These are phyloP conservation scores for Aphanomyces euteiches DNA, from an alignment of 352 stramenopile species.

Conservation along the genomic window DNA sequence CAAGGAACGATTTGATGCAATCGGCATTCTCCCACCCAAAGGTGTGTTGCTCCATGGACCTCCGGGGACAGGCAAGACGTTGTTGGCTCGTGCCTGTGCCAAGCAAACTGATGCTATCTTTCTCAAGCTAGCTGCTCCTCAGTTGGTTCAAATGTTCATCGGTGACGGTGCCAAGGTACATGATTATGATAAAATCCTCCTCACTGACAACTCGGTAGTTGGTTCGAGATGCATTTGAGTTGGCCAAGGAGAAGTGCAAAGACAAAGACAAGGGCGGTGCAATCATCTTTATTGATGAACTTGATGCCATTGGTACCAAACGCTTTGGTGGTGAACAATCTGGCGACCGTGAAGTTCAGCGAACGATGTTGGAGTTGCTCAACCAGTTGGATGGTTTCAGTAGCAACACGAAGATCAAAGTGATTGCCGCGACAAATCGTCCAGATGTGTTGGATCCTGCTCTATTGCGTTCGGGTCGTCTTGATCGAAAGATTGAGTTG, in stretches of 20 bases:
- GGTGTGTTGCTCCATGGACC: conserved; percentile 95
- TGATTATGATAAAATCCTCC: conserved; percentile 11
- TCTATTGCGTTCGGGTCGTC: conserved; percentile 88
- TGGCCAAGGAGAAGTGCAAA: conserved; percentile 92
- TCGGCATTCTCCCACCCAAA: conserved; percentile 96
- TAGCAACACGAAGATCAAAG: conserved; percentile 98
- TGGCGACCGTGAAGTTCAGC: conserved; percentile 96
- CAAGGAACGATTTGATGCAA: conserved; percentile 96
- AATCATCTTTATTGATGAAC: conserved; percentile 99
- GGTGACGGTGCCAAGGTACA: conserved; percentile 92
- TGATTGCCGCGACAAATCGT: conserved; percentile 97
- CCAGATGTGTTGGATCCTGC: conserved; percentile 95
- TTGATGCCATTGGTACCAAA: conserved; percentile 99
- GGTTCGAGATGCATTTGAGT: conserved; percentile 97
- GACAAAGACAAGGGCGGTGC: conserved; percentile 86
- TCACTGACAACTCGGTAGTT: conserved; percentile 51
- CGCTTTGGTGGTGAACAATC: conserved; percentile 96
- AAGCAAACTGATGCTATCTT: conserved; percentile 99
- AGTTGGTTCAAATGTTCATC: conserved; percentile 99
- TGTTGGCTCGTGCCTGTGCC: conserved; percentile 96
- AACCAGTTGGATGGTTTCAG: conserved; percentile 98
- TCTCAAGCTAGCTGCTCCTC: conserved; percentile 96
- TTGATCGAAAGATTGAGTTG: conserved; percentile 97
- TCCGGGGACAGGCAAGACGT: conserved; percentile 97
- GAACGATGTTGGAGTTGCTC: conserved; percentile 98